Base-by-base conservation (phyloP, 2,329 filamentous ascomycete species). In the Epichloe sp. region DNA sequence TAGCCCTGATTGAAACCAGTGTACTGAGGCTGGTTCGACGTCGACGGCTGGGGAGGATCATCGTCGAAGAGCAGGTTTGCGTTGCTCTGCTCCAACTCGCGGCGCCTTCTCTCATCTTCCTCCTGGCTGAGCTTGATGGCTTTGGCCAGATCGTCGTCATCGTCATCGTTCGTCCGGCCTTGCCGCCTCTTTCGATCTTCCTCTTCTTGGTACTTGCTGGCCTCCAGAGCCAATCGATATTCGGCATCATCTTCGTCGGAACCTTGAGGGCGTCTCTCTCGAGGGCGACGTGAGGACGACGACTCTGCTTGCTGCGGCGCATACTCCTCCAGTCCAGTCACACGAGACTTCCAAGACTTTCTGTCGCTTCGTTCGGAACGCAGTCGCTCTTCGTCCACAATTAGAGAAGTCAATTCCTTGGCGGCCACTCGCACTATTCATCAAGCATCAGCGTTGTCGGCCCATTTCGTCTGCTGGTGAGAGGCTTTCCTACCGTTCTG, bases 1-100 rank as follows among this genome's bases (percentile, higher is more conserved):
- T 98, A 98, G 45, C 91, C 91, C 70, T 95, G 90, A 68, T 96
- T 97, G 72, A 88, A 89, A 37, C 89, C 91, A 14, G 90, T 97
- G 41, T 80, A 81, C 68, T 90, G 88, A 37, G 86, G 79, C 60
- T 88, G 85, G 43, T 37, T 54, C 34, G 53, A 52, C 19, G 49
- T 49, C 44, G 61, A 56, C 3, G 63, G 60, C 61, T 83, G 80
- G 23, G 74, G 68, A 5, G 82, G 76, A 37, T 80, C 79, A 59
- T 95, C 87, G 60, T 95, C 90, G 61, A 98, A 97, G n/a, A 98
- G 76, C 19, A 88, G 82, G 46, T 85, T 77, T 19, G 87, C 83
- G 62, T 95, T 96, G 65, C 76, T 85, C 54, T 91, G 85, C 65
- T 96, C 91, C 50, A 95, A 73, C 67, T 97, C 88, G 54, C 83